phyloP scores from a whole-genome alignment of 2,329 filamentous ascomycete species.

The Colletotrichum kahawae region DNA sequence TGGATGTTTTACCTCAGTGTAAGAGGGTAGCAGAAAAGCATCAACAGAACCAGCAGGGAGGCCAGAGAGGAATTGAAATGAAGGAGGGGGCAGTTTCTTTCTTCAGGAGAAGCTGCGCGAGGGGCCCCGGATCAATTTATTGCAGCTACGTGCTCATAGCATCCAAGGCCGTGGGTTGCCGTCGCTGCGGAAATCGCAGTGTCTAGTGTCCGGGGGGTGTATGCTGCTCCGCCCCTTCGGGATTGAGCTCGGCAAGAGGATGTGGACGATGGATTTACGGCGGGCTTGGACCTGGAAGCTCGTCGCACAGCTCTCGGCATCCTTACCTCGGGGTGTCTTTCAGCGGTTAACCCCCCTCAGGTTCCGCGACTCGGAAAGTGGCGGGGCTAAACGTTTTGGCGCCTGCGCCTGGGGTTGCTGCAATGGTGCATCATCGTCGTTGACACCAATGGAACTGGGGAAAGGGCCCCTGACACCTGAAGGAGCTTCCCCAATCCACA shows the following conservation, averaged over 20 bases:
- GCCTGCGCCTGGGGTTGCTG: neutral
- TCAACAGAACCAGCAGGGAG: neutral
- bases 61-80: neutral
- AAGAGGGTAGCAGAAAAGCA: neutral
- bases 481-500: neutral
- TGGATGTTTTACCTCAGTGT: neutral
- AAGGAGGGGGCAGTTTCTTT: neutral
- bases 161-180: conserved; percentile 17
- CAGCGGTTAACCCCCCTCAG: conserved; percentile 1
- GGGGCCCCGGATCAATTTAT: conserved; percentile 15
- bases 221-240: conserved; percentile 21
- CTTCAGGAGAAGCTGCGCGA: neutral
- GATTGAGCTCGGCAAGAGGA: conserved; percentile 20
- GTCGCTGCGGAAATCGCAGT: neutral
- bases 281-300: conserved; percentile 1
- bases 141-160: neutral
- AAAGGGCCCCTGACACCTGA: neutral
- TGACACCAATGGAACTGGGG: neutral
- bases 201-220: neutral
- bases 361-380: conserved; percentile 22
- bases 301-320: neutral
- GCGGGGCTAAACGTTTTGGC: conserved; percentile 23
- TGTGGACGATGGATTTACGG: neutral
- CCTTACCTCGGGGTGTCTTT: neutral
- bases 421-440: neutral